phyloP scores from a whole-genome alignment of 2,329 filamentous ascomycete genomes.

The Pyrenophora tritici-repentis region DNA sequence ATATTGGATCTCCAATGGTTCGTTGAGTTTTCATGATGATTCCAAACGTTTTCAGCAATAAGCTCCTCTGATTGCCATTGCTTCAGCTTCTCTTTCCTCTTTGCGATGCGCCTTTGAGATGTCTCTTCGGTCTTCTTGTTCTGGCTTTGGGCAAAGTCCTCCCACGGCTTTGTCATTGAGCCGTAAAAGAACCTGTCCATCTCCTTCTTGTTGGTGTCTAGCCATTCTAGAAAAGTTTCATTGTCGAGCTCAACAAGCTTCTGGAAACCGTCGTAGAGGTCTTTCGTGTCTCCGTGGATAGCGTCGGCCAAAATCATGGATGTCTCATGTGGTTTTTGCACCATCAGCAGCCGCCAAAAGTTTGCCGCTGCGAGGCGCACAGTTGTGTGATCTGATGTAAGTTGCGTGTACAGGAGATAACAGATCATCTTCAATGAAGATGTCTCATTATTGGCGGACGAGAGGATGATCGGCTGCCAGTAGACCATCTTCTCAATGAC shows the following conservation, averaged over 20 bases:
- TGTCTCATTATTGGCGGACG: constrained; percentile 76
- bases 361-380: constrained; percentile 79
- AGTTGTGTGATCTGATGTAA: constrained; percentile 70
- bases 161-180: constrained; percentile 81
- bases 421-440: constrained; percentile 84
- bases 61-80: constrained; percentile 76
- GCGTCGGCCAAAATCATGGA: constrained; percentile 73
- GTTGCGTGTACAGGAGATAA: constrained; percentile 89
- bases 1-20: constrained; percentile 95
- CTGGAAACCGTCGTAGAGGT: constrained; percentile 76
- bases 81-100: constrained; percentile 80
- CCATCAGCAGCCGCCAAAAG: constrained; percentile 87
- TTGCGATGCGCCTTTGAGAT: constrained; percentile 69
- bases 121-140: constrained; percentile 80
- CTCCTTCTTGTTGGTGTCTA: constrained; percentile 77
- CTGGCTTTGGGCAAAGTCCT: constrained; percentile 81
- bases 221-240: constrained; percentile 83
- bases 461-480: constrained; percentile 91
- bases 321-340: constrained; percentile 88
- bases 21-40: constrained; percentile 84
- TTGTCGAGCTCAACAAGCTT: constrained; percentile 88
- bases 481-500: constrained; percentile 88
- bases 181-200: constrained; percentile 84
- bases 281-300: constrained; percentile 70
- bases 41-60: constrained; percentile 70